Base-by-base conservation (phyloP, 2,329 filamentous ascomycete species). In the Phaeosphaeria sp. region DNA sequence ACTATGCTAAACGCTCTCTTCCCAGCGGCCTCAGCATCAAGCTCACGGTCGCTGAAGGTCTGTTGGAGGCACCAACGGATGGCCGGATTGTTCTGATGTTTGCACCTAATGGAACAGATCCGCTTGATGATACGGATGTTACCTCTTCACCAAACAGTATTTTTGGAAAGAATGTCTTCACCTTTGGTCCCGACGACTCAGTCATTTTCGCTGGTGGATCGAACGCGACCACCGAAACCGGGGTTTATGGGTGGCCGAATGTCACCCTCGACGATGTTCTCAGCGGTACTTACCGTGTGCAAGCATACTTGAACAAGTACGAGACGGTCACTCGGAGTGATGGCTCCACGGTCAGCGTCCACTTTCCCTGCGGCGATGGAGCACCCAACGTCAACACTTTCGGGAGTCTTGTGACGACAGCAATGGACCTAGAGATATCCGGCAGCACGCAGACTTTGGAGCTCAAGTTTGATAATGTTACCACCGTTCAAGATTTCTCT, bases 311-410 rank as follows among this genome's bases (percentile, higher is more conserved):
- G 20, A 77, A 69, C 21, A 64, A 53, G 30, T 77, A 78, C 49
- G 74, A 77, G 54, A 74, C 62, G 3, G 72, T 72, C 3, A 74
- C 61, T 0, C 71, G 77, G 21, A 75, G 71, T 43, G 77, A 78
- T 61, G 76, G 76, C 8, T 78, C 76, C 0, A 67, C 46, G 15
- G 68, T 78, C 52, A 73, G 62, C 49, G 56, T 78, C 7, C 69
- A 65, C 3, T 77, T 78, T 46, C 75, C 77, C 2, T 78, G 76
- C 33, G 75, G 76, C 13, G 76, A 78, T 50, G 75, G 75, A 7
- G 66, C 65, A 3, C 60, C 60, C 2, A 66, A 68, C 9, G 64
- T 77, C 40, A 62, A 68, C 42, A 74, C 71, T 1, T 70, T 61
- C 42, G 77, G 75, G 2, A 77, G 71, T 30, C 63, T 76, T 7